Conservation (phyloP, 306 rosid species). For the Parietaria judaica region DNA sequence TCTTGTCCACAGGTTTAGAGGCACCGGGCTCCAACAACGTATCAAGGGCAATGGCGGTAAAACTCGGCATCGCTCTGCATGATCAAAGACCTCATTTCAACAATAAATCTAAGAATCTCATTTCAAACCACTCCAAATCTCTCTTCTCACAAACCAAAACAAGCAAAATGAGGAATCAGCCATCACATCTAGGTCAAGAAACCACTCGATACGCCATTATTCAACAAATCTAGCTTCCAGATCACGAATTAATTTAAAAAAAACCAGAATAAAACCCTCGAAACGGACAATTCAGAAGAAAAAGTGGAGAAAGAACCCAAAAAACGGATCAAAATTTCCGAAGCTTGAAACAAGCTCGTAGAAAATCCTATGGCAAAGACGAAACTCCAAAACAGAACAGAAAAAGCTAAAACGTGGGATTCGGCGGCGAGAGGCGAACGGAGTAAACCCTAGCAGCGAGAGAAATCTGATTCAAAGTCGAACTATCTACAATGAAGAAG, state of each 20-base stretch:
- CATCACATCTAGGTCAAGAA: neutral
- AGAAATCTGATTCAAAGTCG: no score
- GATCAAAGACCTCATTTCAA: neutral
- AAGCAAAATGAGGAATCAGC: neutral
- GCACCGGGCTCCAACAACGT: slow-evolving; percentile 72
- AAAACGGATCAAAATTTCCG: neutral
- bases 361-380: no score
- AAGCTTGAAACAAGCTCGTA: neutral
- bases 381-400: no score
- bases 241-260: neutral
- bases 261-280: slow-evolving; percentile 2
- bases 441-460: no score
- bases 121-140: no score
- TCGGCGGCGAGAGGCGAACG: no score
- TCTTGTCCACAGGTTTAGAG: slow-evolving; percentile 57
- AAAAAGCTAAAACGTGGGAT: no score
- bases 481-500: no score
- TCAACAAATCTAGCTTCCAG: slow-evolving; percentile 1
- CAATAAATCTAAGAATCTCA: neutral
- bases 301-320: neutral
- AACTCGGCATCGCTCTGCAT: slow-evolving; percentile 73
- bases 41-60: slow-evolving; percentile 77
- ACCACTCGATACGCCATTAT: neutral
- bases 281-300: neutral
- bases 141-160: no score